A percentile compares a stretch with the other conserved stretches of the same genome.
Conservation (phyloP, 176 grass and related monocot species). For the Pontederia crassipes region DNA sequence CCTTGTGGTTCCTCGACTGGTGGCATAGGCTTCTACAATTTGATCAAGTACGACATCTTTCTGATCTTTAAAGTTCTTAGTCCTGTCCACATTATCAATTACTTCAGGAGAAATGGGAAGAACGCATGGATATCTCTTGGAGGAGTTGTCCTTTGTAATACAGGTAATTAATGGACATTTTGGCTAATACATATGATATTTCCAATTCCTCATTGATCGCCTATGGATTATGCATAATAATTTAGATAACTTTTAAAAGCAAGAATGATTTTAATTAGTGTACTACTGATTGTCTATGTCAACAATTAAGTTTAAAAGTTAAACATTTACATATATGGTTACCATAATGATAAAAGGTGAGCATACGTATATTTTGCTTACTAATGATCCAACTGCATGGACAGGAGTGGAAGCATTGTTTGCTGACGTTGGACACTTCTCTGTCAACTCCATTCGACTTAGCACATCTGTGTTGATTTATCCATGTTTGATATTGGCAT, state of each 20-base stretch:
- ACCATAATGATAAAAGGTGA: no score
- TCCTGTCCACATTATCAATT: constrained; percentile 49
- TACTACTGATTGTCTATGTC: constrained; percentile 1
- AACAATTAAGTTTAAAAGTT: neutral
- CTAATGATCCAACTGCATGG: neutral
- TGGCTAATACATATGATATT: no score
- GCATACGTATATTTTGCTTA: neutral
- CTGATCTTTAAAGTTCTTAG: constrained; percentile 52
- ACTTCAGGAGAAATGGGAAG: constrained; percentile 57
- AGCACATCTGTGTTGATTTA: constrained; percentile 30
- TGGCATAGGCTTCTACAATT: constrained; percentile 47
- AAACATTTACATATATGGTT: no score
- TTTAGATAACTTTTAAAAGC: no score
- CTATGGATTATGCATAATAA: no score
- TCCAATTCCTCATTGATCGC: no score
- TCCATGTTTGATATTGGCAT: constrained; percentile 48
- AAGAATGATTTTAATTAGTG: neutral
- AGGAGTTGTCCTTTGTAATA: constrained; percentile 61
- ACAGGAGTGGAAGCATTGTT: constrained; percentile 79
- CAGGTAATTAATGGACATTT: constrained; percentile 5
- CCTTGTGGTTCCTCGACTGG: constrained; percentile 59
- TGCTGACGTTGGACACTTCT: constrained; percentile 83
- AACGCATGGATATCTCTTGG: constrained; percentile 63
- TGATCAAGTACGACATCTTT: constrained; percentile 32
- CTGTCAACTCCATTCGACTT: constrained; percentile 63